Base-by-base conservation (phyloP, 169 alveolate species). In the Eimeria mitis region DNA sequence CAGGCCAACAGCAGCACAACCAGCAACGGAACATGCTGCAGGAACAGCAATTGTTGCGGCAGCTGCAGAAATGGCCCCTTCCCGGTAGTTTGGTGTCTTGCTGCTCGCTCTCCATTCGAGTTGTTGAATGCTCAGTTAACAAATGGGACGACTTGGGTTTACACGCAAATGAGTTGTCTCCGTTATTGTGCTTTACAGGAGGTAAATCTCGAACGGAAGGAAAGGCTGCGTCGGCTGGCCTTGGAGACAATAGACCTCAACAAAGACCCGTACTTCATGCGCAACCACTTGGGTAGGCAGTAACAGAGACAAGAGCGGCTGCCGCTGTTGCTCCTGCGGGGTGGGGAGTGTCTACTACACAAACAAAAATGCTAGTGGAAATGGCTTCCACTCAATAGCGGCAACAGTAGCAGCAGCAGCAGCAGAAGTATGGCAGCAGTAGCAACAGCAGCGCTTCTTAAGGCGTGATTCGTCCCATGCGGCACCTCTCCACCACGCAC, bases 261-360 rank as follows among this genome's bases (percentile, higher is more conserved):
- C 73, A 99, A 99, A 96, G 99, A 99, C 96, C 99, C 99, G 31
- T 99, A 99, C 96, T 98, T 99, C 89, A 96, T 98, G 98, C 98
- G 98, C 97, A 99, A 99, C 89, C 99, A 99, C 98, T 97, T 99
- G 81, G 99, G 99, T 92, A 31, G 7, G 95, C 81, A 37, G n/a
- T 68, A 11, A 21, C 61, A 28, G 61, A 25, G 42, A 59, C 63
- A 73, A 9, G 79, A 21, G 0, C 92, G n/a, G 56, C 42, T 85
- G 81, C 78, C 37, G 52, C 68, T 61, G 44, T 54, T 87, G 91
- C 63, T 54, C 37, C 81, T 23, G 65, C 9, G 7, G 28, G 54
- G 40, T 31, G 2, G 21, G 90, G 56, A 47, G 19, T 0, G 76
- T 14, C 76, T 83, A 14, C 25, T 8, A 0, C 31, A 68, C 19